A percentile compares a stretch with the other conserved stretches of the same genome.
Evolutionary conservation across 2,329 filamentous ascomycete genomes (phyloP).

Genomic region (Claviceps digitariae): DNA sequence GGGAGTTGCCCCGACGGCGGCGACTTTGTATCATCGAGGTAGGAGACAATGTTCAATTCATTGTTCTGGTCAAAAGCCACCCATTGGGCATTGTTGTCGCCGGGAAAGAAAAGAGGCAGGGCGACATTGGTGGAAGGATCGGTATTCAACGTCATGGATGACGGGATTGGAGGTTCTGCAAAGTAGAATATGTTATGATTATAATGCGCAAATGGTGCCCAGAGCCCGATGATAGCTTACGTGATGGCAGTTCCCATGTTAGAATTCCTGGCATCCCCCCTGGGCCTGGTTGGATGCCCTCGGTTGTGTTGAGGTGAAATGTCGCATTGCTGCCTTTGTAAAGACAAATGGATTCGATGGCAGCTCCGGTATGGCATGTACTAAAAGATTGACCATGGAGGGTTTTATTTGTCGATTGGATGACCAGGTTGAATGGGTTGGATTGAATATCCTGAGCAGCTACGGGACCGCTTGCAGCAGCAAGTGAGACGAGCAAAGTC

Average conservation of each 20-base stretch:
- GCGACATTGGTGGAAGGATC: conserved; percentile 13
- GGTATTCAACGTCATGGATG: conserved; percentile 8
- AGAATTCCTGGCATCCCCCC: conserved; percentile 6
- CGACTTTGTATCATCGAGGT: conserved; percentile 10
- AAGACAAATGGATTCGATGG: conserved; percentile 11
- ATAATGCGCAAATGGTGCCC: neutral
- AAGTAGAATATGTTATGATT: neutral
- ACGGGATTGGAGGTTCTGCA: conserved; percentile 1
- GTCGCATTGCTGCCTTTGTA: neutral
- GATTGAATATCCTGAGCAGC: conserved; percentile 9
- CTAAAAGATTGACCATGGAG: conserved; percentile 8
- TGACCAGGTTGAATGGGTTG: conserved; percentile 10
- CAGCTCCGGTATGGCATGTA: conserved; percentile 11
- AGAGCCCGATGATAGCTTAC: neutral
- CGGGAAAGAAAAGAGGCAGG: conserved; percentile 10
- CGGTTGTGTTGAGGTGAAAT: conserved; percentile 10
- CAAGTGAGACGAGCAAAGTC: neutral
- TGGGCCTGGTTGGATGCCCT: conserved; percentile 3
- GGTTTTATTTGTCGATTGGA: conserved; percentile 6
- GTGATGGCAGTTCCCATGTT: conserved; percentile 6
- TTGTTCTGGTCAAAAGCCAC: conserved; percentile 12
- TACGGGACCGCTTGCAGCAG: conserved; percentile 3
- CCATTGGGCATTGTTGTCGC: conserved; percentile 11
- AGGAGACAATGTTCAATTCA: conserved; percentile 9
- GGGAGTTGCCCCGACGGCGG: conserved; percentile 3